Conservation (phyloP, 192 early-diverging fungal species). For the Spinellus fusiger region DNA sequence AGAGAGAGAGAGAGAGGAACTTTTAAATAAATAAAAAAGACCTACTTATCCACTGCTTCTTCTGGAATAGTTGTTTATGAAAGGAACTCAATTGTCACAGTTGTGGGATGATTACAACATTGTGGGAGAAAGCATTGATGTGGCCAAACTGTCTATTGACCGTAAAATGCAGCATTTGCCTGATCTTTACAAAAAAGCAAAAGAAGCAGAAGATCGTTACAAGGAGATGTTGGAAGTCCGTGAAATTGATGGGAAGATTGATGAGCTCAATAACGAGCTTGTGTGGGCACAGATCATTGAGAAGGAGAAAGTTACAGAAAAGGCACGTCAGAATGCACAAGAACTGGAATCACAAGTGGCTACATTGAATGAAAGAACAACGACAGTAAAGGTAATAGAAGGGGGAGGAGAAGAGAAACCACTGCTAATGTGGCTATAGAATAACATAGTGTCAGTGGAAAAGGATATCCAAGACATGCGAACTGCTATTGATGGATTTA, state of each 20-base stretch:
- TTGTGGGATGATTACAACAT: slow-evolving; percentile 66
- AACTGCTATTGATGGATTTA: slow-evolving; percentile 25
- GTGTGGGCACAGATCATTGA: slow-evolving; percentile 72
- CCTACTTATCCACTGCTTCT: neutral
- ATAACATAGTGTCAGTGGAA: neutral
- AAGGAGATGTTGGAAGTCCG: slow-evolving; percentile 61
- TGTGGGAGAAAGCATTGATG: slow-evolving; percentile 53
- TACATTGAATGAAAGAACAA: neutral
- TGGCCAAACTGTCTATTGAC: slow-evolving; percentile 43
- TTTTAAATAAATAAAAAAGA: neutral
- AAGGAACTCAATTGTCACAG: slow-evolving; percentile 80
- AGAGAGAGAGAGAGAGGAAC: neutral
- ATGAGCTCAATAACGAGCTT: slow-evolving; percentile 57
- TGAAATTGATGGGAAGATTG: slow-evolving; percentile 48
- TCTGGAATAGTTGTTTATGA: slow-evolving; percentile 65
- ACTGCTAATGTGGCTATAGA: neutral
- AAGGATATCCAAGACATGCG: slow-evolving; percentile 30
- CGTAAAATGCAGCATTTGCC: slow-evolving; percentile 55
- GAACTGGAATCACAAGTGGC: neutral
- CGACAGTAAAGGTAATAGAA: neutral
- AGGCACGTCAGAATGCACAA: neutral
- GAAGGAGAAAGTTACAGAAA: slow-evolving; percentile 36
- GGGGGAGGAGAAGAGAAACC: too few species aligned
- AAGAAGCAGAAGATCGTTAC: slow-evolving; percentile 58
- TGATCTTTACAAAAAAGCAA: slow-evolving; percentile 61